Conservation (phyloP, 2,329 filamentous ascomycete genomes). For the Arthroderma sp. region DNA sequence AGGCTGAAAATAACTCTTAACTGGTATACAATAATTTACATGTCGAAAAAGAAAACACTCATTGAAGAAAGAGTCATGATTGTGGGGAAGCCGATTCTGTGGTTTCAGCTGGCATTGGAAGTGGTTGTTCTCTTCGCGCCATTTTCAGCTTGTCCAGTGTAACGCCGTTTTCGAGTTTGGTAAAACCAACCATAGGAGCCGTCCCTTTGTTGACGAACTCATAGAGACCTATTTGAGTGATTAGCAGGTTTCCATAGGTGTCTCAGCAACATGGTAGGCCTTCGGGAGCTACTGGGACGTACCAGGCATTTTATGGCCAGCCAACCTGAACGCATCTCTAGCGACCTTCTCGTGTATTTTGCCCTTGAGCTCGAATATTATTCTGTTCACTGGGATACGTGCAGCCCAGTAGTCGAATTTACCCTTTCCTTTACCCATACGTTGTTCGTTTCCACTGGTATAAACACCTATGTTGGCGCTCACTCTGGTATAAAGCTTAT, state of each 20-base stretch:
- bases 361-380: constrained; percentile 86
- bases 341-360: constrained; percentile 89
- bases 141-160: constrained; percentile 74
- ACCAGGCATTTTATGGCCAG: constrained; percentile 91
- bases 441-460: constrained; percentile 85
- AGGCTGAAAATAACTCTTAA: neutral
- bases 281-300: constrained; percentile 22
- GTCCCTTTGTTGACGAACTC: constrained; percentile 93
- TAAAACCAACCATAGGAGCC: constrained; percentile 78
- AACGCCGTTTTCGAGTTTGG: constrained; percentile 68
- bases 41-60: neutral
- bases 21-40: neutral
- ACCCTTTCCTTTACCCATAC: constrained; percentile 99
- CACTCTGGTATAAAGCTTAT: constrained; percentile 81
- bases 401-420: constrained; percentile 94
- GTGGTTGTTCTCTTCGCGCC: constrained; percentile 54
- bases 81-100: constrained; percentile 1
- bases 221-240: constrained; percentile 40
- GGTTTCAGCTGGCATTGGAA: constrained; percentile 8
- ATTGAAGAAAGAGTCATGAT: neutral
- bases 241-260: neutral
- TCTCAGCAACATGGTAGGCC: neutral
- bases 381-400: constrained; percentile 76
- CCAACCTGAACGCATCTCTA: constrained; percentile 82
- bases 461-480: constrained; percentile 91